A percentile compares a stretch with the other conserved stretches of the same genome.
Conservation (phyloP, 106 monocot species). For the Dendrobium nobile region DNA sequence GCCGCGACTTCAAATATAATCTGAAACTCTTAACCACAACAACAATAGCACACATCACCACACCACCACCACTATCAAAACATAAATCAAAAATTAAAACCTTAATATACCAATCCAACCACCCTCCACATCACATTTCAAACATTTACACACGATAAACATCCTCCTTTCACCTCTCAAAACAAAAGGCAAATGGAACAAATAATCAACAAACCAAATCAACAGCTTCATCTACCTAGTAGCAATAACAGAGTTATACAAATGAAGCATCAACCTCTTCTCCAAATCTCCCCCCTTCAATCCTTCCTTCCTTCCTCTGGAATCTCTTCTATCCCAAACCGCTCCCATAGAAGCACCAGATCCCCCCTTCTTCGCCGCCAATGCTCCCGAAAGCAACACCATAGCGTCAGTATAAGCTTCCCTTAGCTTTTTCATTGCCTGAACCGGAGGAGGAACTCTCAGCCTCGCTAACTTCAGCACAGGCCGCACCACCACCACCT, state of each 20-base stretch:
- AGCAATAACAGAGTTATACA: constrained; percentile 8
- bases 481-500: not conserved
- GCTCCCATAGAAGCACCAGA: not conserved
- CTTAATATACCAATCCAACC: too few species aligned
- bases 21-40: too few species aligned
- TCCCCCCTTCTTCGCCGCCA: not conserved
- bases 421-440: not conserved
- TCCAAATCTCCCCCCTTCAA: not conserved
- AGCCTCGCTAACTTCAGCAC: not conserved
- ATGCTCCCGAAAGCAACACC: not conserved
- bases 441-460: not conserved
- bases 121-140: too few species aligned
- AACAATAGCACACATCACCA: too few species aligned
- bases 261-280: constrained; percentile 4
- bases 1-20: too few species aligned
- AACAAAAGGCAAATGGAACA: too few species aligned
- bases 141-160: too few species aligned
- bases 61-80: too few species aligned
- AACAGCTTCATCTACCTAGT: not conserved
- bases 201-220: too few species aligned
- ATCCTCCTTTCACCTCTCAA: too few species aligned
- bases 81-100: too few species aligned
- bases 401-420: constrained; percentile 3
- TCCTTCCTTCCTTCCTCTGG: not conserved
- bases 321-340: not conserved